Percentiles rank a stretch among this genome's conserved stretches.
These are phyloP conservation scores for Blastocystis sp. DNA, from an alignment of 352 stramenopile genomes.

Conservation along the genomic window DNA sequence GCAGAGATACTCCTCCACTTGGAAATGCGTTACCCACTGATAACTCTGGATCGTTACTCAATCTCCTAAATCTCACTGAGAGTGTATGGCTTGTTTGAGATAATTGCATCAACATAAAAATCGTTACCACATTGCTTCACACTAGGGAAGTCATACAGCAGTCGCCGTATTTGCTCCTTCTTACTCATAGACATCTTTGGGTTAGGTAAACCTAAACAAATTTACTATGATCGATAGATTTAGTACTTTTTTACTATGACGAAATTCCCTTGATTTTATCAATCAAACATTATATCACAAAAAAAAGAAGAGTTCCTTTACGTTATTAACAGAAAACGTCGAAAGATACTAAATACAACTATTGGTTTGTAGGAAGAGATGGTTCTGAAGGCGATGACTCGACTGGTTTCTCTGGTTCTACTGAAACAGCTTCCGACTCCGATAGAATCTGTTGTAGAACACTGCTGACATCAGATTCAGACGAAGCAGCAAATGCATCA, in stretches of 20 bases:
- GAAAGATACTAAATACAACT: not conserved
- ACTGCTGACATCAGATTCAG: not conserved
- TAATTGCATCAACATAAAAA: not conserved
- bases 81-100: not conserved
- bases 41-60: not conserved
- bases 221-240: too few relatives aligned
- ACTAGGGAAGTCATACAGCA: not conserved
- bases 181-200: not conserved
- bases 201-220: not conserved
- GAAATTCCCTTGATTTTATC: not conserved
- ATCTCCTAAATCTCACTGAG: not conserved
- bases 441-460: too few relatives aligned
- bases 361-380: not conserved
- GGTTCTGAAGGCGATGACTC: conserved; percentile 17
- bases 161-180: not conserved
- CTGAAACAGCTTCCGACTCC: too few relatives aligned
- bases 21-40: not conserved
- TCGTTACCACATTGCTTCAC: not conserved
- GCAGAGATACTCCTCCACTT: not conserved
- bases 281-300: not conserved
- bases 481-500: not conserved
- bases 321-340: not conserved
- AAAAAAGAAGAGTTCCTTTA: not conserved
- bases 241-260: too few relatives aligned
- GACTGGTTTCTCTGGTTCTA: not conserved